These are phyloP conservation scores for Hypocrella siamensis DNA, from an alignment of 2,329 filamentous ascomycete species.

Conservation along the genomic window DNA sequence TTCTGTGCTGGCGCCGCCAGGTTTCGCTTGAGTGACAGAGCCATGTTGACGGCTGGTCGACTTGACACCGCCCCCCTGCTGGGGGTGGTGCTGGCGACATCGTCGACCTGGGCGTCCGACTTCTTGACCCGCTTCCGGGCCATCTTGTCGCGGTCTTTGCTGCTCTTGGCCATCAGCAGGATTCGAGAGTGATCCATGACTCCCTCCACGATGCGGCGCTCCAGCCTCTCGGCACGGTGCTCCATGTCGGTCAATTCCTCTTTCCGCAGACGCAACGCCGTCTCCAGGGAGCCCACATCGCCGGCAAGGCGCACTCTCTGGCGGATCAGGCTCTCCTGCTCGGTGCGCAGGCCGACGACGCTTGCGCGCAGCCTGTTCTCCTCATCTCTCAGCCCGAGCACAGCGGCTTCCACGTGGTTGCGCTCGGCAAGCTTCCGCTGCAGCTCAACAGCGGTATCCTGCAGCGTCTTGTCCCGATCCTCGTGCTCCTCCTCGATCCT, in stretches of 20 bases:
- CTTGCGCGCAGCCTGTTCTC: slow-evolving; percentile 36
- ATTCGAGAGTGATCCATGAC: slow-evolving; percentile 93
- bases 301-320: slow-evolving; percentile 70
- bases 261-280: slow-evolving; percentile 70
- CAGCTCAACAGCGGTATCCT: slow-evolving; percentile 66
- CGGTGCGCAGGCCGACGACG: slow-evolving; percentile 42
- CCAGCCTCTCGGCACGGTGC: slow-evolving; percentile 68
- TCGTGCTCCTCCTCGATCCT: slow-evolving; percentile 65
- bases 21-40: slow-evolving; percentile 35
- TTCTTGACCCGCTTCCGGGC: slow-evolving; percentile 40
- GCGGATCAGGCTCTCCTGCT: slow-evolving; percentile 59
- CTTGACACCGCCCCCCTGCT: too few species aligned
- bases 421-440: slow-evolving; percentile 58
- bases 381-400: slow-evolving; percentile 34
- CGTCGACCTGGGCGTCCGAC: slow-evolving; percentile 10
- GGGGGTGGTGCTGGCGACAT: slow-evolving; percentile 7
- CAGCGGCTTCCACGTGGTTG: slow-evolving; percentile 41
- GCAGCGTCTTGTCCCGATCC: slow-evolving; percentile 60
- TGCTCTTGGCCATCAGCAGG: slow-evolving; percentile 60
- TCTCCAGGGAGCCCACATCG: slow-evolving; percentile 83
- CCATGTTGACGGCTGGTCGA: slow-evolving; percentile 31
- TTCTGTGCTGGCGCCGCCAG: slow-evolving; percentile 28
- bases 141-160: slow-evolving; percentile 37
- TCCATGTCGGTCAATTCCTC: slow-evolving; percentile 92
- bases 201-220: slow-evolving; percentile 84